Conservation (phyloP, 2,329 filamentous ascomycete genomes). For the Gnomoniopsis smithogilvyi region DNA sequence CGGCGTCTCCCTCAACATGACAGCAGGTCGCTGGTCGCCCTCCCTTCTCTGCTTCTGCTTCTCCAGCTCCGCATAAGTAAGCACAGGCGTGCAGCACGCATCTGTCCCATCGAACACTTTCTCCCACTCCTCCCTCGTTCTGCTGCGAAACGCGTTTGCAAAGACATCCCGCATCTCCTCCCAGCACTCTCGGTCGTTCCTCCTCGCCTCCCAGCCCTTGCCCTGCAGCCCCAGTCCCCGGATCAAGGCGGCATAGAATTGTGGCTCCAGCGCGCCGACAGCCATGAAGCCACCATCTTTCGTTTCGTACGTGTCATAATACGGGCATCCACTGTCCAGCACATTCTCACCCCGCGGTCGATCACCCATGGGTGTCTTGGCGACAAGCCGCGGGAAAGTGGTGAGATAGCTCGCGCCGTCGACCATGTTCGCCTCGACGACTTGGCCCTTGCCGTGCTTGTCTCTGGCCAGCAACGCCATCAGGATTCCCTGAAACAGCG, state of each 20-base stretch:
- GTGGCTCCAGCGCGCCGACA: constrained; percentile 86
- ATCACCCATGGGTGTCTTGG: constrained; percentile 61
- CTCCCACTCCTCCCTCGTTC: constrained; percentile 79
- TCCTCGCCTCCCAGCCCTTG: constrained; percentile 46
- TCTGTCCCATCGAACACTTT: constrained; percentile 82
- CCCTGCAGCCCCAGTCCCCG: constrained; percentile 60
- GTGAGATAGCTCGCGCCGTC: constrained; percentile 80
- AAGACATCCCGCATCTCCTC: constrained; percentile 61
- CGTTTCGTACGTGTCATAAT: constrained; percentile 86
- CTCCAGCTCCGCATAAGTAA: constrained; percentile 72
- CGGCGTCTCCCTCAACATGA: constrained; percentile 68
- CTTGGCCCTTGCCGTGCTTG: constrained; percentile 69
- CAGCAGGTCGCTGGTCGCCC: constrained; percentile 68
- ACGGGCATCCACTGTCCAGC: constrained; percentile 82
- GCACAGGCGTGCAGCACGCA: constrained; percentile 86
- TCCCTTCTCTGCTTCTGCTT: constrained; percentile 37
- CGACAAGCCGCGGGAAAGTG: constrained; percentile 69
- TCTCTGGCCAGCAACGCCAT: constrained; percentile 70
- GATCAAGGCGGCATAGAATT: constrained; percentile 72
- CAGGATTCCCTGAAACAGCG: constrained; percentile 77
- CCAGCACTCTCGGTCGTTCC: constrained; percentile 65
- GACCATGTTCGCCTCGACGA: constrained; percentile 97
- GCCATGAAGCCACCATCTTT: constrained; percentile 76
- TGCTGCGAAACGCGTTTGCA: constrained; percentile 60
- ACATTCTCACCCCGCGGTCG: constrained; percentile 68